Base-by-base conservation (phyloP, 78 protist genomes). In the Dictyostelium intermedium region DNA sequence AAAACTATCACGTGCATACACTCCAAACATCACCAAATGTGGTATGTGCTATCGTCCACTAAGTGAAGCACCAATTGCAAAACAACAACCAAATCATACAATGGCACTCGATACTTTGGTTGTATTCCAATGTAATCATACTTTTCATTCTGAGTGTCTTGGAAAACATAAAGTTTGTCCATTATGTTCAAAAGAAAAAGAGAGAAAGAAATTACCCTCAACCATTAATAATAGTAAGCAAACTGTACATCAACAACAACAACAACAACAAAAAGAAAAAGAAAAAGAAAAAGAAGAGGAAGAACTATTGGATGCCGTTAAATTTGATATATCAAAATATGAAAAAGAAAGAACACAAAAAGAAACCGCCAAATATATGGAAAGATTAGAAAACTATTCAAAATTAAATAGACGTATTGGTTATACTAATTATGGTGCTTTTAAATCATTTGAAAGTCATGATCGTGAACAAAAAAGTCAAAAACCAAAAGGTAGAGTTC, bases 111-210 rank as follows among this genome's bases (percentile, higher is more conserved):
- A 85, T 79, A 41, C 20, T 1, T 30, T 87, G 9, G 10, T 87
- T 0, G 61, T 87, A 11, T 87, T 79, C 35, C 70, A 78, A 30
- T 87, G 93, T 78, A 45, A 78, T 56, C 93, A 87, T 41, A 35
- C 93, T 18, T 43, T 78, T 37, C 94, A 89, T 50, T 80, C 87
- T 32, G 77, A 83, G 16, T 89, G 94, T 80, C 45, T 89, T 2
- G 94, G 94, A 11, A 89, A 89, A 35, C 94, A 89, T 34, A 69
- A 60, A 39, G 94, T 56, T 18, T 89, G 94, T 45, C 94, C 94
- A 69, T 25, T 63, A 43, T 89, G 94, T 69, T 79, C 86, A 25
- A 89, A 83, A 83, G 89, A 83, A 37, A 83, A 83, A 41, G 79
- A 83, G 37, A n/a, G 56, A 76, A 73, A 73, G 37, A 73, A 34